Conservation (phyloP, 345 rosid species). For the Gossypium stocksii region DNA sequence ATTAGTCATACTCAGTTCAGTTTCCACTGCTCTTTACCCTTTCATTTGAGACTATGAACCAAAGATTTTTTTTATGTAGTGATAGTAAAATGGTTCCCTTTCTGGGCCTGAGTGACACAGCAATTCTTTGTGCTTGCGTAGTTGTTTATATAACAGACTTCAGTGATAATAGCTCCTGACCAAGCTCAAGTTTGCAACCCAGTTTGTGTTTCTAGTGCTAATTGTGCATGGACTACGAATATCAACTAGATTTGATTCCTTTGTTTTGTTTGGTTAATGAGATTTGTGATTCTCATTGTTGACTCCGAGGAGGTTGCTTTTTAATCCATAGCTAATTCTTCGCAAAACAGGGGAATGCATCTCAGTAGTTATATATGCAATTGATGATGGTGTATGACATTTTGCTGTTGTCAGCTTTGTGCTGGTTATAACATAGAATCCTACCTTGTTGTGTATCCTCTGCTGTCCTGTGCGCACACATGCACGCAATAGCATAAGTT, state of each 20-base stretch:
- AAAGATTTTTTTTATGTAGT: not conserved
- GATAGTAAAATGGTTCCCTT: not conserved
- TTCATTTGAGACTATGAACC: not conserved
- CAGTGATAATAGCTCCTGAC: not conserved
- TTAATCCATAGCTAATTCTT: not conserved
- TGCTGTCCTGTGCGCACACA: not conserved
- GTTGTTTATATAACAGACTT: not conserved
- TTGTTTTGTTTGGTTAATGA: not conserved
- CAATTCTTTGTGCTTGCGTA: not conserved
- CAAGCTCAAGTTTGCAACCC: not conserved
- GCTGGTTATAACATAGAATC: not conserved
- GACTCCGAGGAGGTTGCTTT: not conserved
- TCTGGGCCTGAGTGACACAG: not conserved
- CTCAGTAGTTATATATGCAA: not conserved
- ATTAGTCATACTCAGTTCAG: not conserved
- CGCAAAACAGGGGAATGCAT: not conserved
- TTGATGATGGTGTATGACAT: not conserved
- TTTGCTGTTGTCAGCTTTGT: not conserved
- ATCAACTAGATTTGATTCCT: not conserved
- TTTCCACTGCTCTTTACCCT: not conserved
- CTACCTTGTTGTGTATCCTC: not conserved
- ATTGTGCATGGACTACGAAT: constrained; percentile 1
- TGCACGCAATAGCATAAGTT: not conserved
- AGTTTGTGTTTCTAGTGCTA: not conserved
- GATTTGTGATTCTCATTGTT: not conserved